Base-by-base conservation (phyloP, 2,329 filamentous ascomycete species). In the Scolecobasidium constrictum region DNA sequence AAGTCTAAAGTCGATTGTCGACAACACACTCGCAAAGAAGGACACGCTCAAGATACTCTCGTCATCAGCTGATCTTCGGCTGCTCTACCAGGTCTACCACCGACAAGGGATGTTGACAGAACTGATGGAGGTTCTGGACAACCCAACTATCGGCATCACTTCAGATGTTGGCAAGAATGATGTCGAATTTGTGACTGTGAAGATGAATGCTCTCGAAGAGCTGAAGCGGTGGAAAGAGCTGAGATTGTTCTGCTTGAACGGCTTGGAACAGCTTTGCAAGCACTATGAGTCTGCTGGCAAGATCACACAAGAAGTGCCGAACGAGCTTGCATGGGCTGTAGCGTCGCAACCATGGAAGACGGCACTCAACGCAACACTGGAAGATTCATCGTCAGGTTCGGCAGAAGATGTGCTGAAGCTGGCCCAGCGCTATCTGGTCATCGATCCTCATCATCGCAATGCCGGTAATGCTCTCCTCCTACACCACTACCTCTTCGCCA, bases 121-220 rank as follows among this genome's bases (percentile, higher is more conserved):
- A n/a, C 35, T 46, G 11, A n/a, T 46, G 4, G 38, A 16, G 15
- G 26, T 46, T 2, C 20, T 44, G 16, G 28, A 37, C 33, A 28
- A 45, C n/a, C 17, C 18, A 5, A 34, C 35, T 7, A 42, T 44
- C 15, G 44, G 39, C 12, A 44, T 44, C 17, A 36, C 21, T 15
- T 44, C 44, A 17, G 16, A 19, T 4, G 33, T 44, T 23, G 39
- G 39, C 16, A 44, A 37, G 20, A 43, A 46, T 20, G 39, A 46
- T 17, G 18, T 43, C 15, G 44, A 46, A 26, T 46, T 46, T 28
- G 41, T 43, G 16, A 28, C 22, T 7, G 22, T 23, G 21, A 46
- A 46, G 16, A 17, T 46, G 9, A 33, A 46, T 9, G 33, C 38
- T 20, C 28, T 46, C 16, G 13, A 33, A 18, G 34, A 33, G 38